A percentile compares a stretch with the other conserved stretches of the same genome.
Conservation (phyloP, 2,329 filamentous ascomycete genomes). For the Colletotrichum sp. region DNA sequence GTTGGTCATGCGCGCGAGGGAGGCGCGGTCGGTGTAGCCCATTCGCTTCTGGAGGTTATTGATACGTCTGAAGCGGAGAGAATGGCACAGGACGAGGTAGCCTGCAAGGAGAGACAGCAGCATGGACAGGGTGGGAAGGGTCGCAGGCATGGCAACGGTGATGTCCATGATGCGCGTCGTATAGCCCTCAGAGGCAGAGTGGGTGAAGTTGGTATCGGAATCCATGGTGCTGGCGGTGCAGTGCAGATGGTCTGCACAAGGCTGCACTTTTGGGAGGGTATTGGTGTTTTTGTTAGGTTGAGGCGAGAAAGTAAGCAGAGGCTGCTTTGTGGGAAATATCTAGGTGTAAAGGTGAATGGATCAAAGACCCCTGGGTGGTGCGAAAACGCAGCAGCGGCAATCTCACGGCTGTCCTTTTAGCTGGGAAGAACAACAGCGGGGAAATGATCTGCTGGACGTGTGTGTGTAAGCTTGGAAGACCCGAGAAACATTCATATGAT, state of each 20-base stretch:
- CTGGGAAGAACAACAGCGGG: not conserved
- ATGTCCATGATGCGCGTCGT: not conserved
- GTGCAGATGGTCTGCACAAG: not conserved
- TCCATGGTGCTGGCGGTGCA: not conserved
- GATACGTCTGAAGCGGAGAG: conserved; percentile 40
- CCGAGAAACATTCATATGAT: not conserved
- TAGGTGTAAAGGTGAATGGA: not conserved
- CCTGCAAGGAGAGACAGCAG: conserved; percentile 26
- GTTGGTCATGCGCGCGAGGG: conserved; percentile 44
- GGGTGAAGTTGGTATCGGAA: not conserved
- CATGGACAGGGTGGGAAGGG: not conserved
- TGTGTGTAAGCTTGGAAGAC: not conserved
- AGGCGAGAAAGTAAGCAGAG: not conserved
- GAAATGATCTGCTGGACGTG: not conserved
- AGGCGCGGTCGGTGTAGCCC: conserved; percentile 37
- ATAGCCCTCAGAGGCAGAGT: not conserved
- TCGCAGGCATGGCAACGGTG: not conserved
- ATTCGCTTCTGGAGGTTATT: conserved; percentile 31
- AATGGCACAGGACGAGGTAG: conserved; percentile 39
- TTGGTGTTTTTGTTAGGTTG: not conserved
- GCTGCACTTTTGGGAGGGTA: not conserved
- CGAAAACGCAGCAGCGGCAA: not conserved
- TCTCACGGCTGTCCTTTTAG: not conserved
- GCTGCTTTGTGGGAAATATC: not conserved
- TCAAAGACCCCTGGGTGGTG: not conserved